Conservation (phyloP, 495 filamentous ascomycete genomes). For the Neurospora tetraspora region DNA sequence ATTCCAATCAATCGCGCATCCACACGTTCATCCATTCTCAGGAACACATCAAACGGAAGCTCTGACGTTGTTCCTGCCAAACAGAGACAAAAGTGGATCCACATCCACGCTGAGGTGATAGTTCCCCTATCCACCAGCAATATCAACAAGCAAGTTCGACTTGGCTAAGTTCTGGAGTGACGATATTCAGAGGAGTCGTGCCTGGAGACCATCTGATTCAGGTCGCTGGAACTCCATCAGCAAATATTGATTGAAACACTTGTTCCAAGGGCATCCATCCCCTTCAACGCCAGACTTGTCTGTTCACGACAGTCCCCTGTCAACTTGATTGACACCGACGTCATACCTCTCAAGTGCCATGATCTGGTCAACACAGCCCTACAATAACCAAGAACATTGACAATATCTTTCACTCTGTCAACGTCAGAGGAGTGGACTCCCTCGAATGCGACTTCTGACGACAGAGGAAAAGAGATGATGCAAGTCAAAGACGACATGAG, state of each 20-base stretch:
- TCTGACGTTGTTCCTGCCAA: background rate
- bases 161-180: background rate
- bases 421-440: background rate
- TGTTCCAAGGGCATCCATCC: background rate
- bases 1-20: background rate
- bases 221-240: background rate
- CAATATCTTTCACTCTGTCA: background rate
- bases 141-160: background rate
- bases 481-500: background rate
- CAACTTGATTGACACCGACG: background rate
- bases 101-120: background rate
- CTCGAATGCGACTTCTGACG: background rate
- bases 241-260: background rate
- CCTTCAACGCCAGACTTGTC: background rate
- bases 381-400: background rate
- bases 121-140: background rate
- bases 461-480: background rate
- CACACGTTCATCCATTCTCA: background rate
- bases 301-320: background rate
- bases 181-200: background rate
- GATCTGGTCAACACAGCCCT: background rate
- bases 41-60: background rate
- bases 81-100: background rate
- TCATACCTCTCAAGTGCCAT: background rate
- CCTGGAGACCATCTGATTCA: background rate